Evolutionary conservation across 176 grass and related monocot species (phyloP).

Genomic region (Microstegium vimineum): DNA sequence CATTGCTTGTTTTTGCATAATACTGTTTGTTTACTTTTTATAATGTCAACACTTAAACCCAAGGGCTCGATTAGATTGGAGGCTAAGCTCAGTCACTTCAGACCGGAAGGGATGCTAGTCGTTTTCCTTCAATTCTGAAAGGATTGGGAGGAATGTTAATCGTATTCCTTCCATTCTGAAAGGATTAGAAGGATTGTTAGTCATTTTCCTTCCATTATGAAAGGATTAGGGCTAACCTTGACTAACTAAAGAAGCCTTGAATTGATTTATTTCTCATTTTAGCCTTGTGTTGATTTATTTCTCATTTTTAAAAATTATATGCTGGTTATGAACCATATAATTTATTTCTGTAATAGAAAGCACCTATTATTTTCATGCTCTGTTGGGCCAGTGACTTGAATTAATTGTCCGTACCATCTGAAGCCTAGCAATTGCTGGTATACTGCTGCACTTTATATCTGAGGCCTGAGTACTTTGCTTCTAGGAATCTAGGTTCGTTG

Average conservation of each 20-base stretch:
- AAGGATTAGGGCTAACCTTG: not conserved
- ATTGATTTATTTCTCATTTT: no score
- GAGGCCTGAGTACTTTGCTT: not conserved
- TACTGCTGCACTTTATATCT: not conserved
- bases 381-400: conserved; percentile 24
- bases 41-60: not conserved
- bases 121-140: no score
- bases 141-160: no score
- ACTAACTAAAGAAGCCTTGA: no score
- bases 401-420: conserved; percentile 31
- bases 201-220: not conserved
- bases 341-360: not conserved
- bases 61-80: not conserved
- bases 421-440: conserved; percentile 10
- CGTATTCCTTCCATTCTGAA: not conserved
- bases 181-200: not conserved
- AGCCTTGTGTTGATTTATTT: no score
- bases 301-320: not conserved
- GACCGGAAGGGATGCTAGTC: not conserved
- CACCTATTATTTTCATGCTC: not conserved
- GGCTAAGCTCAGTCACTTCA: not conserved
- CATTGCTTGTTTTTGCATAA: not conserved
- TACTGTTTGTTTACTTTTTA: not conserved
- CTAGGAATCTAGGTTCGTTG: not conserved
- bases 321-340: not conserved